These are phyloP conservation scores for Aspergillus diversus DNA, from an alignment of 495 filamentous ascomycete species.

Conservation along the genomic window DNA sequence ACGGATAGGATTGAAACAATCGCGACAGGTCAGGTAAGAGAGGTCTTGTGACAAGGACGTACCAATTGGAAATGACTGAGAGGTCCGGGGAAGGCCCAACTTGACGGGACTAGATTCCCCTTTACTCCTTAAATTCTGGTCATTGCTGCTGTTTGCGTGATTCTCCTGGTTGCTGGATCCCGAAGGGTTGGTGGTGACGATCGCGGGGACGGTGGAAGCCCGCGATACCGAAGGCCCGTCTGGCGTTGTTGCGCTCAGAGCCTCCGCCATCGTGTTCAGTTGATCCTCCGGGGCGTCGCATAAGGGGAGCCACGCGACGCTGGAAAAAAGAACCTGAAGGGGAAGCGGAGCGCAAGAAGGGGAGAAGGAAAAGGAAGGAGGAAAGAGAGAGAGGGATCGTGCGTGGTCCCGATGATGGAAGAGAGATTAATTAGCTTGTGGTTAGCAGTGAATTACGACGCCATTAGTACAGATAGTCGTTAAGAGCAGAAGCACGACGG, in stretches of 20 bases:
- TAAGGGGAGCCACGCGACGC: slow-evolving; percentile 14
- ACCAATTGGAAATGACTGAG: slow-evolving; percentile 32
- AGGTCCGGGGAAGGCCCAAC: slow-evolving; percentile 22
- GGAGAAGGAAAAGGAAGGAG: not conserved
- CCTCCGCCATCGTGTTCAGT: slow-evolving; percentile 34
- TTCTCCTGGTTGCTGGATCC: slow-evolving; percentile 10
- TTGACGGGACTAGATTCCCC: slow-evolving; percentile 18
- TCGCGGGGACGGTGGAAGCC: slow-evolving; percentile 27
- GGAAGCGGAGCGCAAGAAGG: not conserved
- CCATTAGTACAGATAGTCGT: not conserved
- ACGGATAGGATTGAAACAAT: slow-evolving; percentile 6
- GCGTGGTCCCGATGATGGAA: slow-evolving; percentile 6
- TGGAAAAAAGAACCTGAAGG: slow-evolving; percentile 3
- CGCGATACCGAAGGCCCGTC: slow-evolving; percentile 27
- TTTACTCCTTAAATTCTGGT: slow-evolving; percentile 1
- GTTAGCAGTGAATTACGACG: slow-evolving; percentile 2
- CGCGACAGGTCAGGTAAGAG: slow-evolving; percentile 3
- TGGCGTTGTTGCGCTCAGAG: slow-evolving; percentile 29
- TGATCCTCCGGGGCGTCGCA: slow-evolving; percentile 25
- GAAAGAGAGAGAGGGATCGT: slow-evolving; percentile 4
- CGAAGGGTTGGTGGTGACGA: slow-evolving; percentile 27
- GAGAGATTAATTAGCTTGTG: slow-evolving; percentile 13
- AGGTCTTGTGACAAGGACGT: slow-evolving; percentile 24
- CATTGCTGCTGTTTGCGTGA: not conserved
- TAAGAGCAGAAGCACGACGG: not conserved